phyloP scores from a whole-genome alignment of 2,329 filamentous ascomycete species.

The Trichoderma lentiforme region DNA sequence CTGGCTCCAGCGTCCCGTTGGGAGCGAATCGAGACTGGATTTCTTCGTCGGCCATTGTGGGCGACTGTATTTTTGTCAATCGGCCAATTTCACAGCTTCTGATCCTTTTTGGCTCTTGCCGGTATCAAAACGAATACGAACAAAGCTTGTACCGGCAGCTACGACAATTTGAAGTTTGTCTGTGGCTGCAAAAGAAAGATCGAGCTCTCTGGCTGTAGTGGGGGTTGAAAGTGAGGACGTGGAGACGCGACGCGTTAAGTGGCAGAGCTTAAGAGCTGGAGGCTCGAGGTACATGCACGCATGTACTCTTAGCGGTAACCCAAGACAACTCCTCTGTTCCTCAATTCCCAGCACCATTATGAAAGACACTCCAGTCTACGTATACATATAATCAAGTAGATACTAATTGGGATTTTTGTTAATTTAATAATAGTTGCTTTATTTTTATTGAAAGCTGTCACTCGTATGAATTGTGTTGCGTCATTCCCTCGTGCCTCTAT shows the following conservation, averaged over 20 bases:
- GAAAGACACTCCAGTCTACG: not conserved
- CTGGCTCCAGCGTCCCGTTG: slow-evolving; percentile 59
- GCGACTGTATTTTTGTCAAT: slow-evolving; percentile 1
- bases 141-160: not conserved
- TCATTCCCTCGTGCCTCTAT: not conserved
- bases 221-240: not conserved
- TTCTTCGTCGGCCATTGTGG: slow-evolving; percentile 37
- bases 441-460: not conserved
- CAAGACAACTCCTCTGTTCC: not conserved
- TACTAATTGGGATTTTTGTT: not conserved
- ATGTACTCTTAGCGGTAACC: not conserved
- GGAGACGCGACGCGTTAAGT: slow-evolving; percentile 18
- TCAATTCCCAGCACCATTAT: not conserved
- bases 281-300: not conserved
- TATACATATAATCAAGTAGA: not conserved
- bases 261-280: not conserved
- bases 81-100: not conserved
- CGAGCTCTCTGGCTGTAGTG: slow-evolving; percentile 5
- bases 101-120: not conserved
- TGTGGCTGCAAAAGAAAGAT: not conserved
- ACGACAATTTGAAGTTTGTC: not conserved
- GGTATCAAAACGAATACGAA: not conserved
- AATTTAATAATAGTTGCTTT: not conserved
- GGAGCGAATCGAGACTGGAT: slow-evolving; percentile 37
- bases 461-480: not conserved